Evolutionary conservation across 1,284 basidiomycete genomes (phyloP), one percentile per base, ranked within the genome.

Genomic region (Omphalotus olearius): DNA sequence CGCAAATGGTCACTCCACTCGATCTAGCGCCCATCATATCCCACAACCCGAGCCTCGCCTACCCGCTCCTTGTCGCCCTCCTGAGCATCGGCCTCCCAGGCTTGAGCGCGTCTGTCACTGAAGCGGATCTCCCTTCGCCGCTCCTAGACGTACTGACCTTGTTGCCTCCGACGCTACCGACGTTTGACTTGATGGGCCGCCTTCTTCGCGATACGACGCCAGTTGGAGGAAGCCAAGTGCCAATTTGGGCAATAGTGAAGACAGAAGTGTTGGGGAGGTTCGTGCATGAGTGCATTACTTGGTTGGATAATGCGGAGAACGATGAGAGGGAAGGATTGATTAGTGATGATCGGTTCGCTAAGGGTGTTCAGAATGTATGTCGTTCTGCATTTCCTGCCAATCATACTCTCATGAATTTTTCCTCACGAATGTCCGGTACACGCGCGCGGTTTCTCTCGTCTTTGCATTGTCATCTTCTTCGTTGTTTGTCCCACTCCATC

Each of bases 301-400:
- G 84, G 83, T 67, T 90, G 7, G 86, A 88, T 49, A 69, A 66
- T 23, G 80, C 82, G 1, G 85, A 88, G 59, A 68, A 67, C 46
- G 80, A 86, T 53, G 83, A 85, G 59, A 71, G 72, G 30, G 82
- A 83, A 43, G 85, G 84, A 1, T 62, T 75, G 49, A 73, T 82
- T 52, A 83, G 79, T 55, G 86, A 88, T 56, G 85, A 89, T 63
- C 75, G 82, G n/a, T 81, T 82, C 59, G 74, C 79, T 1, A 82
- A 83, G 60, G 83, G 82, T 11, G 77, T 86, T 14, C 77, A 80
- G 63, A 82, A 85, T 60, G 86, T 89, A 57, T 50, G 82, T 73
- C 51, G 30, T 23, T 26, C 28, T 47, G 23, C 30, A 20, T 52
- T 38, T 7, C 17, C 23, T 13, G 33, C 45, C 43, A 37, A 20